Percentiles rank a stretch among this genome's conserved stretches.
phyloP scores from a whole-genome alignment of 1,284 basidiomycete species.

The Fistulinella staudtii region DNA sequence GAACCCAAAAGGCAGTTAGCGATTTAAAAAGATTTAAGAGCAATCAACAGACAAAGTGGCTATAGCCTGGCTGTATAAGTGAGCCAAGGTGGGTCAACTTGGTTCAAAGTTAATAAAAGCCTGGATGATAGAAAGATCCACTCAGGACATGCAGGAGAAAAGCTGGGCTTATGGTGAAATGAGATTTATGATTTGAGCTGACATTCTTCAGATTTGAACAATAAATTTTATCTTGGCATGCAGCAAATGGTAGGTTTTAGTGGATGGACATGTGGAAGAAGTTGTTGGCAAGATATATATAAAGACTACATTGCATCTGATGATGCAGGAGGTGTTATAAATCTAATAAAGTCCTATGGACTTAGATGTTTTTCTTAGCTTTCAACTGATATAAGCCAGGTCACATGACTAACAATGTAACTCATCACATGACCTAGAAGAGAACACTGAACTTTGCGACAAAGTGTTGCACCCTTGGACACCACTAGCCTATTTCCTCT shows the following conservation, averaged over 20 bases:
- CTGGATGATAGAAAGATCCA: slow-evolving; percentile 29
- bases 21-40: slow-evolving; percentile 23
- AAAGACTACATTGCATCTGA: background rate
- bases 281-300: slow-evolving; percentile 16
- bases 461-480: too few species aligned
- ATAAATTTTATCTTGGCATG: slow-evolving; percentile 33
- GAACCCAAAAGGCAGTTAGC: slow-evolving; percentile 20
- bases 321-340: slow-evolving; percentile 8
- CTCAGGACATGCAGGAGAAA: slow-evolving; percentile 23
- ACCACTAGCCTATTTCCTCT: too few species aligned
- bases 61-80: slow-evolving; percentile 27
- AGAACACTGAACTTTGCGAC: too few species aligned
- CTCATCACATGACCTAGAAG: too few species aligned
- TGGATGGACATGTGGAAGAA: slow-evolving; percentile 24
- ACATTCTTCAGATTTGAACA: slow-evolving; percentile 26
- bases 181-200: slow-evolving; percentile 22
- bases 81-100: slow-evolving; percentile 27
- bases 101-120: slow-evolving; percentile 26
- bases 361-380: too few species aligned
- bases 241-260: slow-evolving; percentile 26
- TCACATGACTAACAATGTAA: too few species aligned
- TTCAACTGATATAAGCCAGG: too few species aligned
- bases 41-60: slow-evolving; percentile 26
- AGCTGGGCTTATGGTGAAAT: slow-evolving; percentile 27
- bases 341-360: too few species aligned